Base-by-base conservation (phyloP, 1,284 basidiomycete species). In the Ceratobasidium sp. region DNA sequence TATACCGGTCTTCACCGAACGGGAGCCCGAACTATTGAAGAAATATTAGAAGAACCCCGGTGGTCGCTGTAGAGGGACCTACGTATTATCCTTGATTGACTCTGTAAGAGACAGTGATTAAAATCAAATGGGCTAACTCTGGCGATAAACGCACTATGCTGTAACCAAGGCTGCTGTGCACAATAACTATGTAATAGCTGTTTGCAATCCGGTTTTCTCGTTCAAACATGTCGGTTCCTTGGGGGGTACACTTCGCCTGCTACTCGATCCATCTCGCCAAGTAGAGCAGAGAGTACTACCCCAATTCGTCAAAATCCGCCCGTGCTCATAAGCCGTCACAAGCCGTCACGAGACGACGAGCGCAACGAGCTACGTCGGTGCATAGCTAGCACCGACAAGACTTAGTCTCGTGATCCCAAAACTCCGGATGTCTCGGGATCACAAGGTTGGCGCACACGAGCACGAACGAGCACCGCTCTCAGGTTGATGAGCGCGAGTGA, bases 1-100 rank as follows among this genome's bases (percentile, higher is more conserved):
- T 54, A 78, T 85, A 86, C 3, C 83, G 82, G 14, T 77, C 79
- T 48, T 83, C 80, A 64, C 85, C 83, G 74, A 82, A 84, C 2
- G 81, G 81, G 5, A 79, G 79, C 5, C 85, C 85, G 75, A 85
- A 86, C 27, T 84, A 80, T 6, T 6, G 20, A n/a, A n/a, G 38
- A 41, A 41, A 41, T 41, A 41, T 41, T 10, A 41, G 38, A 41
- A 41, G 10, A 10, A 41, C 5, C 38, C 38, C 38, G 38, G 10
- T 41, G 38, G 38, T 10, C 10, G 10, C 38, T 3, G 3, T 38
- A 5, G 60, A 6, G 10, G 38, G 20, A 33, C 54, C 12, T 41
- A 69, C 67, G 57, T 69, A 27, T 69, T 69, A n/a, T 69, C 52
- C 35, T 57, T 55, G 67, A 69, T 69, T 16, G 67, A 69, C n/a